phyloP scores from a whole-genome alignment of 805 yeast species.

The Phaffomyces opuntiae region DNA sequence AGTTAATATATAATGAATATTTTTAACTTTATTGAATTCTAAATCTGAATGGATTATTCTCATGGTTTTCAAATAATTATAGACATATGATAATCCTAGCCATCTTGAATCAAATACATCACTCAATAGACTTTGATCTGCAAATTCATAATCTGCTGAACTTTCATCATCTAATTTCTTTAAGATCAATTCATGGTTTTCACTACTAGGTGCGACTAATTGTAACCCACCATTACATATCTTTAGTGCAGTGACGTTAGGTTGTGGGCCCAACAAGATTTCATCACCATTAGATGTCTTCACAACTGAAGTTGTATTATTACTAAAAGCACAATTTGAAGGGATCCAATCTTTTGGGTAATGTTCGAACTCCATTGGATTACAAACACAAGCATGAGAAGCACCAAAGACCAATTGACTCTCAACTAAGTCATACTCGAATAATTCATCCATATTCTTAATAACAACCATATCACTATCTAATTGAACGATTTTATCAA shows the following conservation, averaged over 20 bases:
- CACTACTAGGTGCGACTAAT: constrained; percentile 38
- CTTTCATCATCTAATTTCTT: constrained; percentile 32
- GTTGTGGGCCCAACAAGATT: constrained; percentile 33
- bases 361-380: constrained; percentile 44
- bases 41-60: constrained; percentile 36
- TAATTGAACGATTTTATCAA: constrained; percentile 45
- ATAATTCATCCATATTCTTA: constrained; percentile 52
- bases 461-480: constrained; percentile 56
- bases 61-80: constrained; percentile 52
- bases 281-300: constrained; percentile 4
- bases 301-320: constrained; percentile 24
- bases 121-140: constrained; percentile 50
- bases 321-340: constrained; percentile 44
- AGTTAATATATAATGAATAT: constrained; percentile 47
- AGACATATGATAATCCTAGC: constrained; percentile 45
- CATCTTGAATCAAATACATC: constrained; percentile 46
- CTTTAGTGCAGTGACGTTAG: constrained; percentile 33
- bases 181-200: constrained; percentile 33
- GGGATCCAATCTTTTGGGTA: constrained; percentile 48
- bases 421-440: constrained; percentile 36
- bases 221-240: constrained; percentile 57
- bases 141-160: constrained; percentile 38
- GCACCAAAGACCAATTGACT: constrained; percentile 42
- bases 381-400: constrained; percentile 55
- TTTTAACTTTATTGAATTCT: constrained; percentile 45